Conservation (phyloP, 257 asterid genomes). For the Fraxinus pennsylvanica region DNA sequence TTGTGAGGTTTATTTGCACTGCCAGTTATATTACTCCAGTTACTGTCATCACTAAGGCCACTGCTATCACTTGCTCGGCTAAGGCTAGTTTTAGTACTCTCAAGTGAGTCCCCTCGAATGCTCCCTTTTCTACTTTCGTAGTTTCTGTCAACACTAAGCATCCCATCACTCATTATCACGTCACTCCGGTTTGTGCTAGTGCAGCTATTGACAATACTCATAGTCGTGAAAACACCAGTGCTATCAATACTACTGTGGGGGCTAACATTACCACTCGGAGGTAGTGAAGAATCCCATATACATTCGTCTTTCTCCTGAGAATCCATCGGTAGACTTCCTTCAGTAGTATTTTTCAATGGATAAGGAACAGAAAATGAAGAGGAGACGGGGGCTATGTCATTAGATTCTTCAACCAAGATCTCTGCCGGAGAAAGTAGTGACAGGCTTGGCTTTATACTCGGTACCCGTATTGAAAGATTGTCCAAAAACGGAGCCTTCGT, state of each 20-base stretch:
- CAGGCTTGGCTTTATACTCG: constrained; percentile 42
- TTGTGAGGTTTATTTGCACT: constrained; percentile 59
- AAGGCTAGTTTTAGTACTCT: constrained; percentile 50
- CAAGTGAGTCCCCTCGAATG: constrained; percentile 49
- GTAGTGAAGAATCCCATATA: constrained; percentile 57
- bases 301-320: constrained; percentile 52
- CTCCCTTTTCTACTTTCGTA: constrained; percentile 37
- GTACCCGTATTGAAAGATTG: constrained; percentile 58
- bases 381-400: constrained; percentile 31
- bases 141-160: constrained; percentile 46
- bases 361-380: constrained; percentile 42
- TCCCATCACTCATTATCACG: constrained; percentile 52
- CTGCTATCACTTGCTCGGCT: constrained; percentile 59
- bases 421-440: constrained; percentile 37
- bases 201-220: constrained; percentile 50
- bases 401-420: constrained; percentile 41
- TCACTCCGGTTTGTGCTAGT: constrained; percentile 56
- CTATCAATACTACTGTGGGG: constrained; percentile 57
- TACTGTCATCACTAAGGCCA: constrained; percentile 61
- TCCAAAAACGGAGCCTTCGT: constrained; percentile 59
- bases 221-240: constrained; percentile 43
- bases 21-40: constrained; percentile 60
- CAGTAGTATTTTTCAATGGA: constrained; percentile 34
- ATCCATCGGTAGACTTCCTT: constrained; percentile 41
- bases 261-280: constrained; percentile 55